Base-by-base conservation (phyloP, 2,329 filamentous ascomycete genomes). In the Shiraia sp. region DNA sequence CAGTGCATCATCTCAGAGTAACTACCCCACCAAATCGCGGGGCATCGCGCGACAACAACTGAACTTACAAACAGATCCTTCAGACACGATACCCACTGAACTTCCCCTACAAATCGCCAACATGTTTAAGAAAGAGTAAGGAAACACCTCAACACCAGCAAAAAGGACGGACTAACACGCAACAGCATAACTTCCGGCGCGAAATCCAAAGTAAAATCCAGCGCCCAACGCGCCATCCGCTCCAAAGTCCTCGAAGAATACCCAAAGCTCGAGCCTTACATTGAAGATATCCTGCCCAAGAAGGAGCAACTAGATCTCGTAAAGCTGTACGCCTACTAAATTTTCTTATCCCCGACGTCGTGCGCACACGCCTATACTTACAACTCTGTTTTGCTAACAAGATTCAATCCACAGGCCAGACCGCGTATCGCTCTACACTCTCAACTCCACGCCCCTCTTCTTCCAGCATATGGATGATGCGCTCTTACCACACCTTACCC, bases 131-230 rank as follows among this genome's bases (percentile, higher is more conserved):
- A 68, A 68, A 59, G 65, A 68, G 65, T 66, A 44, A 22, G 39
- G 9, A 12, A 5, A 8, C n/a, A 26, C 14, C 13, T 10, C 12
- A 3, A 7, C 4, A 9, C 17, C 12, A 16, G 17, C 12, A 7
- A 14, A 13, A 6, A 7, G 15, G 38, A 37, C 19, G 23, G 17
- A 7, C 33, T 38, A 41, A 53, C 22, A 16, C 12, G 14, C 22
- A 13, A 17, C 52, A 92, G 88, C 55, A 84, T 96, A 69, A 76
- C 83, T 61, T 75, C 86, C 17, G 83, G 87, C 55, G 85, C 88
- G 42, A 95, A 93, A 75, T 90, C 90, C 59, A 97, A 97, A 79
- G 89, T 97, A 72, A 99, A 97, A 76, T 96, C 92, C 53, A 96
- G 90, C 16, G 89, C 90, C 42, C 91, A 96, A 76, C 88, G 93